Percentiles rank a stretch among this genome's conserved stretches.
phyloP scores from a whole-genome alignment of 208 protist species.

The Vickermania spadyakhi region DNA sequence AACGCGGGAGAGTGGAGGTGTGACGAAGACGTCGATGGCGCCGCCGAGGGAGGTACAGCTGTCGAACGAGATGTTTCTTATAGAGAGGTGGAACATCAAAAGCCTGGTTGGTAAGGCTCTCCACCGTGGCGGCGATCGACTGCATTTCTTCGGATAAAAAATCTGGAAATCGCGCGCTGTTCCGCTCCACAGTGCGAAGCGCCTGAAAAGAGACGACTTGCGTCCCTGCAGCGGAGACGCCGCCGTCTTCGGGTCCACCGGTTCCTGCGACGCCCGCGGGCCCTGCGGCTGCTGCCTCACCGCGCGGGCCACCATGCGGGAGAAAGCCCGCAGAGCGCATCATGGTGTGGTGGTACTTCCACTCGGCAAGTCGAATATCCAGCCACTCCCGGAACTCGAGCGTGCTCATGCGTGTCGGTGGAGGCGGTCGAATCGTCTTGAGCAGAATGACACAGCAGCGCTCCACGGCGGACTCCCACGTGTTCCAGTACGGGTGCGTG shows the following conservation, averaged over 20 bases:
- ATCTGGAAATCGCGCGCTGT: conserved; percentile 38
- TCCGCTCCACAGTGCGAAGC: conserved; percentile 18
- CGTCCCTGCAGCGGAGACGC: neutral
- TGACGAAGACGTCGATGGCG: neutral
- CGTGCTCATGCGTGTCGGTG: conserved; percentile 30
- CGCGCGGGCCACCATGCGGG: neutral
- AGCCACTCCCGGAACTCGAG: conserved; percentile 80
- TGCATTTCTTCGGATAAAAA: conserved; percentile 71
- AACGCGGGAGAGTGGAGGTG: too few relatives aligned
- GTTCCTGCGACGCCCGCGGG: neutral
- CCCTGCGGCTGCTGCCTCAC: neutral
- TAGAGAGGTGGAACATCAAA: conserved; percentile 22
- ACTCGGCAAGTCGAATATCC: conserved; percentile 48
- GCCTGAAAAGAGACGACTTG: neutral
- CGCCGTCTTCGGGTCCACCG: neutral
- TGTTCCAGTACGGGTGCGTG: conserved; percentile 91
- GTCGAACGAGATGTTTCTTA: conserved; percentile 2
- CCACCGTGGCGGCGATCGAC: conserved; percentile 39
- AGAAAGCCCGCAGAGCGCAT: neutral
- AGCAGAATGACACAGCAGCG: conserved; percentile 51
- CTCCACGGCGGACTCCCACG: conserved; percentile 73
- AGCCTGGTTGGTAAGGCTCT: conserved; percentile 65
- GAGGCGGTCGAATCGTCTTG: conserved; percentile 38
- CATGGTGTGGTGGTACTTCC: conserved; percentile 47
- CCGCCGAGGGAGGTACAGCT: too few relatives aligned